phyloP scores from a whole-genome alignment of 1,139 yeast genomes.

The Blastobotrys capitulatus region DNA sequence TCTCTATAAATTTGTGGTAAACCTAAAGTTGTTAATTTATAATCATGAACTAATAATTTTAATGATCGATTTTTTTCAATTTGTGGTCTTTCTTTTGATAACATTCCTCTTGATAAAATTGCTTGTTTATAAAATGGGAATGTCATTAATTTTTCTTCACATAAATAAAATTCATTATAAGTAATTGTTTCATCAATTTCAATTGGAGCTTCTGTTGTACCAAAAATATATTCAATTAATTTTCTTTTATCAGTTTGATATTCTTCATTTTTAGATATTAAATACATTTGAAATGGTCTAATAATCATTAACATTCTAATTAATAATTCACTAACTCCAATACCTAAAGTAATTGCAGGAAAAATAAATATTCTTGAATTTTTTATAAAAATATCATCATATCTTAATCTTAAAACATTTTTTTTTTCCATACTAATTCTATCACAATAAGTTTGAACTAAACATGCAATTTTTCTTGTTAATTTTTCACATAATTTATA shows the following conservation, averaged over 20 bases:
- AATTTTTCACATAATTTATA: not conserved
- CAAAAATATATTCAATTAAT: not conserved
- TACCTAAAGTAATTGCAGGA: not conserved
- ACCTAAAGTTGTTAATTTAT: not conserved
- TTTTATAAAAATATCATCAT: not conserved
- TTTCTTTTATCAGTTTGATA: not conserved
- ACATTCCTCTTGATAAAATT: not conserved
- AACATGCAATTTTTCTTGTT: not conserved
- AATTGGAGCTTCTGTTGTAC: not conserved
- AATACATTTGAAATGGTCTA: not conserved
- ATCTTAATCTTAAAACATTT: not conserved
- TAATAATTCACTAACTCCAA: constrained; percentile 1
- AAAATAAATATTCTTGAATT: not conserved
- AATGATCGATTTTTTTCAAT: not conserved
- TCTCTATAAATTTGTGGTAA: not conserved
- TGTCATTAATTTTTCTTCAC: not conserved
- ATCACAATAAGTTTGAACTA: not conserved
- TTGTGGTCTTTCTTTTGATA: not conserved
- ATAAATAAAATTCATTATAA: not conserved
- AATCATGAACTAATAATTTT: not conserved
- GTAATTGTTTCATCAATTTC: not conserved
- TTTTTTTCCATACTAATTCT: not conserved
- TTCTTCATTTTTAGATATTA: too few relatives aligned
- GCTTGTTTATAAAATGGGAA: not conserved
- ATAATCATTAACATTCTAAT: constrained; percentile 1